Evolutionary conservation across 2,329 filamentous ascomycete genomes (phyloP), one percentile per base, ranked within the genome.

Genomic region (Fusarium kyushuense): DNA sequence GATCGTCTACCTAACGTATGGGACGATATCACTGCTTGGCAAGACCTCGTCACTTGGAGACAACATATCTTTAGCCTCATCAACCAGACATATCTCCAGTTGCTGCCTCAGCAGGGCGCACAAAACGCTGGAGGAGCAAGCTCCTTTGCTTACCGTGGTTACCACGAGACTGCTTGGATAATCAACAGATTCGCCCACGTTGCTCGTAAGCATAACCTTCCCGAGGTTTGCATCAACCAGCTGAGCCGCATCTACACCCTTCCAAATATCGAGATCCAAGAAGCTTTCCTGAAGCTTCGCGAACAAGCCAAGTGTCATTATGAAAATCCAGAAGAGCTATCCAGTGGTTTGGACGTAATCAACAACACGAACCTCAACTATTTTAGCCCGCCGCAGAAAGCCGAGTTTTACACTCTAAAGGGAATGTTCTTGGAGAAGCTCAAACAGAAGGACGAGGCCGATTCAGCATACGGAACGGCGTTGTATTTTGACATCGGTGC

Each of bases 311-410:
- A 97, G 78, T 99, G 96, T 72, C 96, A 99, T 77, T 99, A 98
- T 78, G 94, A 98, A 81, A 98, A 98, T 75, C 90, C 91, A 0
- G 91, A 92, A 36, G 96, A 99, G 80, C 87, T 99, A 54, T 95
- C 90, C 54, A 97, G 90, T 76, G 96, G 96, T 2, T 79, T 99
- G 69, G 96, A 99, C 76, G 96, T 99, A 4, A 99, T 99, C 78
- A 99, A 99, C 80, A 99, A 99, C 73, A 99, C 96, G 35, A 99
- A 99, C 74, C 88, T 99, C 58, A 97, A 97, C 79, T 99, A 99
- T 83, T 99, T 99, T 79, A 96, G 94, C 65, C 87, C 91, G 5
- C 91, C 94, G 75, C 96, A 99, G 78, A 99, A 99, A 81, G 96
- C 96, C 11, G 96, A 99, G 78, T 99, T 99, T 81, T 99, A 97